A percentile compares a stretch with the other conserved stretches of the same genome.
Conservation (phyloP, 192 early-diverging fungal species). For the Coemansia reversa region DNA sequence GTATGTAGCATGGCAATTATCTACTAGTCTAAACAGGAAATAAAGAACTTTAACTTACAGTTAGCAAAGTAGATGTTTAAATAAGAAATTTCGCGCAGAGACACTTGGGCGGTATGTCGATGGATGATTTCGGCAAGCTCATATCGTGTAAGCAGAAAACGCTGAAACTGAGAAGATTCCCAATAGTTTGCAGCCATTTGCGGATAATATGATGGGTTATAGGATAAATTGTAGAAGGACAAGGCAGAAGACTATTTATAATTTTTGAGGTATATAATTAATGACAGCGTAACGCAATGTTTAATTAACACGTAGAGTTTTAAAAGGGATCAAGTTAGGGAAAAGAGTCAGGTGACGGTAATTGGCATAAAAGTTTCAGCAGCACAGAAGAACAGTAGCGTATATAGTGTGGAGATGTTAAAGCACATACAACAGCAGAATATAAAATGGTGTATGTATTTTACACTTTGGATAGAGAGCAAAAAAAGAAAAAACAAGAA, state of each 20-base stretch:
- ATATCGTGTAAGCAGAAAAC: constrained; percentile 44
- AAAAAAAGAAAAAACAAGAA: not conserved
- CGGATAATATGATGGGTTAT: not conserved
- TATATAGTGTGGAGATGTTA: too few species aligned
- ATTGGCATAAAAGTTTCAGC: too few species aligned
- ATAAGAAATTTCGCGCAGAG: constrained; percentile 21
- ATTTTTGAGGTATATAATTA: too few species aligned
- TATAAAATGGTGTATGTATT: constrained; percentile 5
- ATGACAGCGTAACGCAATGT: too few species aligned
- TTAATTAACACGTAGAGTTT: too few species aligned
- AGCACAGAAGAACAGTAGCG: too few species aligned
- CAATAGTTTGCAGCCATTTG: constrained; percentile 55
- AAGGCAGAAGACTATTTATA: too few species aligned
- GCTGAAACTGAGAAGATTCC: constrained; percentile 53
- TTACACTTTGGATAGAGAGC: constrained; percentile 4
- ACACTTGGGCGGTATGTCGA: constrained; percentile 25
- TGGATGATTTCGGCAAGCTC: constrained; percentile 41
- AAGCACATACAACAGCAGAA: too few species aligned
- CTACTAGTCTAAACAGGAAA: not conserved
- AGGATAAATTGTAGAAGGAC: not conserved
- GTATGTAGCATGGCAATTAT: too few species aligned
- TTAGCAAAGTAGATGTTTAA: constrained; percentile 42
- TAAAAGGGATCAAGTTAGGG: too few species aligned
- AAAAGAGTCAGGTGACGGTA: too few species aligned
- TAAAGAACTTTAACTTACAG: constrained; percentile 15